A percentile compares a stretch with the other conserved stretches of the same genome.
phyloP scores from a whole-genome alignment of 495 filamentous ascomycete genomes.

The Neurospora sp. region DNA sequence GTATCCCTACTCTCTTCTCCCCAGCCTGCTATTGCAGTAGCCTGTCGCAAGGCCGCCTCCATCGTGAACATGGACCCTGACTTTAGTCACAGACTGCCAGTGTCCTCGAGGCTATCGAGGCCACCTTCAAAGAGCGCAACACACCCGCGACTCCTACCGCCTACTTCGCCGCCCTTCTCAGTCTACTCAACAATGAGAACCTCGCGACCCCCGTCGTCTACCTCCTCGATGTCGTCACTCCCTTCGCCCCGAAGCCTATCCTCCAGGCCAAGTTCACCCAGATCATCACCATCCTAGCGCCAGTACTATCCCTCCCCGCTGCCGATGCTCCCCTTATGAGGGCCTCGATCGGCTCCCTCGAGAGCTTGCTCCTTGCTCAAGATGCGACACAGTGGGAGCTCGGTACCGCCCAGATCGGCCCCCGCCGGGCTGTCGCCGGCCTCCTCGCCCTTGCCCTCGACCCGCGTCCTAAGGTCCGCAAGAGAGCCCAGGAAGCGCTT shows the following conservation, averaged over 20 bases:
- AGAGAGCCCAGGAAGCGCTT: slow-evolving; percentile 85
- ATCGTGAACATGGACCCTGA: slow-evolving; percentile 3
- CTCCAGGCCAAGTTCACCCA: slow-evolving; percentile 88
- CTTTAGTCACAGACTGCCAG: slow-evolving; percentile 57
- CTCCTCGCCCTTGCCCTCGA: slow-evolving; percentile 75
- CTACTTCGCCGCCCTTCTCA: slow-evolving; percentile 94
- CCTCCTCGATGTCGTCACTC: slow-evolving; percentile 83
- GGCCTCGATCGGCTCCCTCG: slow-evolving; percentile 86
- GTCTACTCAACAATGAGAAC: slow-evolving; percentile 79
- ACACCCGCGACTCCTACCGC: slow-evolving; percentile 73
- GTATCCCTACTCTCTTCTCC: background rate
- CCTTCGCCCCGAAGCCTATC: slow-evolving; percentile 70
- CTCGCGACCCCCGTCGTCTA: slow-evolving; percentile 85
- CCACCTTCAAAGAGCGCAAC: slow-evolving; percentile 79
- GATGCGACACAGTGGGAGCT: slow-evolving; percentile 82
- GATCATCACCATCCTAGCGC: slow-evolving; percentile 78
- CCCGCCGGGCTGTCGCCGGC: slow-evolving; percentile 81
- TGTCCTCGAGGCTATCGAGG: slow-evolving; percentile 83
- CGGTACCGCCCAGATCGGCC: slow-evolving; percentile 70
- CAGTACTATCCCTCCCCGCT: slow-evolving; percentile 66
- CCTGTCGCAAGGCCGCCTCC: slow-evolving; percentile 3
- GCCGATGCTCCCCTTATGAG: slow-evolving; percentile 80
- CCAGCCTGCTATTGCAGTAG: background rate
- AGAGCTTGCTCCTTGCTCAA: slow-evolving; percentile 78
- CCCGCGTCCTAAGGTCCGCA: slow-evolving; percentile 87